Percentiles rank a stretch among this genome's conserved stretches.
Conservation (phyloP, 1,284 basidiomycete species). For the Cerrena zonata region DNA sequence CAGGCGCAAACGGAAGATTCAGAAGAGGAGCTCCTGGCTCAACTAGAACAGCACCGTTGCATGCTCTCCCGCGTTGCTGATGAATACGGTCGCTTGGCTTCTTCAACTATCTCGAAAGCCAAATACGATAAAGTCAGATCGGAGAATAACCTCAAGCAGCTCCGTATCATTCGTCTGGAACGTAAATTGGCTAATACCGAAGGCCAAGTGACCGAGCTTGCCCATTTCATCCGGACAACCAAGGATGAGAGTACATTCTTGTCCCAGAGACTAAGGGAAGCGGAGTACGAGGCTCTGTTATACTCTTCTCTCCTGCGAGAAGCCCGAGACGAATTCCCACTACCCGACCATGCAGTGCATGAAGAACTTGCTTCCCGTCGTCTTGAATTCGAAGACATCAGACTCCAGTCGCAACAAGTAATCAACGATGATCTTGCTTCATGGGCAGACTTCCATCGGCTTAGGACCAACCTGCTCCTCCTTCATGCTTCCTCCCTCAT, state of each 20-base stretch:
- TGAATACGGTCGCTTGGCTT: conserved; percentile 55
- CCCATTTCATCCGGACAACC: conserved; percentile 52
- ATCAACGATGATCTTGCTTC: background rate
- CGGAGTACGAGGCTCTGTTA: conserved; percentile 35
- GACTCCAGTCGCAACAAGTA: background rate
- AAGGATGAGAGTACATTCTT: conserved; percentile 50
- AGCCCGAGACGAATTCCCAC: background rate
- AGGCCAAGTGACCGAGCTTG: conserved; percentile 60
- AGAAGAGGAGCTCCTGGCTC: conserved; percentile 41
- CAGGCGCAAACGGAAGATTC: conserved; percentile 25
- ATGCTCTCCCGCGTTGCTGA: conserved; percentile 44
- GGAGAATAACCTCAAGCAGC: conserved; percentile 35
- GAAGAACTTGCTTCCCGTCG: background rate
- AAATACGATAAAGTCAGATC: conserved; percentile 39
- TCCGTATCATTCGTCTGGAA: conserved; percentile 49
- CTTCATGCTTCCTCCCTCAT: conserved; percentile 17
- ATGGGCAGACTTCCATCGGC: background rate
- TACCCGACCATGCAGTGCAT: conserved; percentile 4
- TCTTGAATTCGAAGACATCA: background rate
- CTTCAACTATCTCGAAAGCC: conserved; percentile 40
- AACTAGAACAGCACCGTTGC: conserved; percentile 43
- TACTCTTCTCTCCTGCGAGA: conserved; percentile 26
- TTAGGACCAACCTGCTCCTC: conserved; percentile 14
- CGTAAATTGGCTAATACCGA: conserved; percentile 65
- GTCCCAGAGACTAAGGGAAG: conserved; percentile 35